phyloP scores from a whole-genome alignment of 75 land plant genomes.

The Isoetes taiwanensis region DNA sequence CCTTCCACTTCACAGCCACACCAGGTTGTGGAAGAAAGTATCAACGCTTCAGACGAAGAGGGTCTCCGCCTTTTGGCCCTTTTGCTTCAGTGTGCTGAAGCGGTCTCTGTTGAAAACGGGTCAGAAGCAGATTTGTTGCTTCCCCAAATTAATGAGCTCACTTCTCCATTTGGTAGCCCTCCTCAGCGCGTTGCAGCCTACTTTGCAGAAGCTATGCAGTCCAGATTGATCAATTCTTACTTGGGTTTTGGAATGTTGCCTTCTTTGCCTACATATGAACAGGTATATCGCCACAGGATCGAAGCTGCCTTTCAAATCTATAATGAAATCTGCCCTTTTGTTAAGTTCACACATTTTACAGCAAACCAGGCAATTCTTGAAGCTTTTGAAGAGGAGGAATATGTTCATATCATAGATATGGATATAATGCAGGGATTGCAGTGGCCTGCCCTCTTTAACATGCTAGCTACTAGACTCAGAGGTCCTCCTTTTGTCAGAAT shows the following conservation, averaged over 20 bases:
- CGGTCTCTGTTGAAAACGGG: neutral
- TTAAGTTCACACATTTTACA: conserved; percentile 1
- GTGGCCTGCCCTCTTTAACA: conserved; percentile 5
- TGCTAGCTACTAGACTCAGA: neutral
- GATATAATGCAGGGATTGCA: conserved; percentile 6
- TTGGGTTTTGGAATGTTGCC: neutral
- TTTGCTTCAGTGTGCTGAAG: conserved; percentile 1
- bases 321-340: conserved; percentile 1
- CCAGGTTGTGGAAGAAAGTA: too few species aligned
- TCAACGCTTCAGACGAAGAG: too few species aligned
- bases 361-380: conserved; percentile 6
- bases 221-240: neutral
- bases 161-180: neutral
- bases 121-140: neutral
- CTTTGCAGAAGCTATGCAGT: conserved; percentile 1
- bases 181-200: conserved; percentile 3
- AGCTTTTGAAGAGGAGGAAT: neutral
- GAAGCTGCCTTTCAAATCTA: neutral
- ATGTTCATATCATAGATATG: conserved; percentile 2
- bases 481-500: conserved; percentile 1
- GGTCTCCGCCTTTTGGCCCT: conserved; percentile 1
- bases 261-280: neutral
- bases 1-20: too few species aligned
- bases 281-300: neutral
- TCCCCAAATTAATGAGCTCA: neutral